These are phyloP conservation scores for Lichenothelia convexa DNA, from an alignment of 495 filamentous ascomycete species.

Conservation along the genomic window DNA sequence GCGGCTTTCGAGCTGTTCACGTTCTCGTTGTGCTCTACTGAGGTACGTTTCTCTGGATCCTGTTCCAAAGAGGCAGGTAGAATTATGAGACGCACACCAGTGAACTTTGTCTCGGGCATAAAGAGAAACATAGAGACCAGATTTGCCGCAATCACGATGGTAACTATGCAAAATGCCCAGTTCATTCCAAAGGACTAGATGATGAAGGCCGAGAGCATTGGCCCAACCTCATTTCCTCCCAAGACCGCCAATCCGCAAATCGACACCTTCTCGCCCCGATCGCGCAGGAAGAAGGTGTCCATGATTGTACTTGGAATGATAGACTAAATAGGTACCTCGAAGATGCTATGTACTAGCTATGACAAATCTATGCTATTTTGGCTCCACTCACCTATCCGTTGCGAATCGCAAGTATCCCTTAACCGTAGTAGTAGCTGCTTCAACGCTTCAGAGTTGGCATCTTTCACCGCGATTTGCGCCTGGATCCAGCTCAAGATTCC, in stretches of 20 bases:
- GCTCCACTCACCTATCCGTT: conserved; percentile 51
- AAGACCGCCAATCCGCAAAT: not conserved
- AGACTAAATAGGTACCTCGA: not conserved
- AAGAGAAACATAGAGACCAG: not conserved
- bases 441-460: conserved; percentile 31
- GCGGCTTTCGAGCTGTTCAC: not conserved
- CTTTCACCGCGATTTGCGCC: conserved; percentile 27
- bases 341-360: not conserved
- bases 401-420: conserved; percentile 51
- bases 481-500: conserved; percentile 71
- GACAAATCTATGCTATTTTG: too few species aligned
- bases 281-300: not conserved
- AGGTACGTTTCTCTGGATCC: not conserved
- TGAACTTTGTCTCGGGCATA: not conserved
- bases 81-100: not conserved
- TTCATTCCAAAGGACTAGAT: not conserved
- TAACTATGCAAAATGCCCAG: not conserved
- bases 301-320: not conserved
- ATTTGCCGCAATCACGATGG: not conserved
- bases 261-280: not conserved
- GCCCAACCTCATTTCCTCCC: not conserved
- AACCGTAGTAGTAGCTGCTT: conserved; percentile 39
- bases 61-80: not conserved
- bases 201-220: not conserved
- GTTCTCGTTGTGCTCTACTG: not conserved